A percentile compares a stretch with the other conserved stretches of the same genome.
Conservation (phyloP, 1,284 basidiomycete species). For the Apiotrichum siamense region DNA sequence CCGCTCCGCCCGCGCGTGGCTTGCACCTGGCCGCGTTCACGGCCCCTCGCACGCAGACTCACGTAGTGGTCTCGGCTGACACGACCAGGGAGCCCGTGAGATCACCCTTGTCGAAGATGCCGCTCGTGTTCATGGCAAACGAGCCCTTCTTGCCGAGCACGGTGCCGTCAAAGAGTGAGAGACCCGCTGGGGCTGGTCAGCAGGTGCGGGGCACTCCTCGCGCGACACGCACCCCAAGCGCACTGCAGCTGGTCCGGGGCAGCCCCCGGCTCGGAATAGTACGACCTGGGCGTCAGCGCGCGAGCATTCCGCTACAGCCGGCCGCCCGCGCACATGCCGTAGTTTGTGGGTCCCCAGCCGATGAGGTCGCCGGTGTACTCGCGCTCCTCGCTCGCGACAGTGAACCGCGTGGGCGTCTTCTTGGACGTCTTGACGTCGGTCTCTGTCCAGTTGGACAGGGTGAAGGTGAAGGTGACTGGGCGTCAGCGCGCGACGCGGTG, state of each 20-base stretch:
- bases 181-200: neutral
- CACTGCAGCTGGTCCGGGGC: neutral
- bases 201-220: too few species aligned
- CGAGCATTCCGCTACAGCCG: too few species aligned
- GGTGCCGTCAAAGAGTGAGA: neutral
- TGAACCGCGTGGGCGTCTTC: neutral
- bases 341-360: neutral
- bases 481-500: neutral
- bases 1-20: too few species aligned
- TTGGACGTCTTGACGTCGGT: neutral
- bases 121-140: neutral
- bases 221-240: neutral
- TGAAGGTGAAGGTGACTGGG: neutral
- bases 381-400: neutral
- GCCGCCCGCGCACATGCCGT: neutral
- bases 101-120: neutral
- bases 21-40: too few species aligned
- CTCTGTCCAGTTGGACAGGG: neutral
- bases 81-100: neutral
- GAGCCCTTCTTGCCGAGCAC: conserved; percentile 1
- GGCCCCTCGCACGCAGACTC: neutral
- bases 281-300: neutral
- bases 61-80: neutral
- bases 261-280: neutral
- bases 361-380: neutral